Evolutionary conservation across 2,329 filamentous ascomycete species (phyloP).

Genomic region (Neofusicoccum sp.): DNA sequence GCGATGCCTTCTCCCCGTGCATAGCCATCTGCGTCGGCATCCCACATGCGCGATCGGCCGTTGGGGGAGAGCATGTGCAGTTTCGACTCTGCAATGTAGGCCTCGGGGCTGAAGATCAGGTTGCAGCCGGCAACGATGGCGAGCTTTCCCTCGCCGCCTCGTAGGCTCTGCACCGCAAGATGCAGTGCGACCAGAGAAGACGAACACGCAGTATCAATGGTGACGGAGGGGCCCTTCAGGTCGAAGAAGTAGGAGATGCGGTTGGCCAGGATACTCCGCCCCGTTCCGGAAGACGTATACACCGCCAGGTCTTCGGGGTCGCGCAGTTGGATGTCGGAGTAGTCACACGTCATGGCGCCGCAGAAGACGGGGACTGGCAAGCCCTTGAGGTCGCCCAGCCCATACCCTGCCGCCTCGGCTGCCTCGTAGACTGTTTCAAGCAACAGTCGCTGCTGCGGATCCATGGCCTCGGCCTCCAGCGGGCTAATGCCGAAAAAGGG

Average conservation of each 20-base stretch:
- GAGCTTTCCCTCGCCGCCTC: neutral
- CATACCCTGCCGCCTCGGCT: slow-evolving; percentile 23
- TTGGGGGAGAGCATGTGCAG: slow-evolving; percentile 33
- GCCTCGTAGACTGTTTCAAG: slow-evolving; percentile 29
- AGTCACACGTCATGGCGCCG: slow-evolving; percentile 23
- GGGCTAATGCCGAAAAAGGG: slow-evolving; percentile 35
- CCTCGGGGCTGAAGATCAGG: slow-evolving; percentile 5
- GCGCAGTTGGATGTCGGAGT: slow-evolving; percentile 22
- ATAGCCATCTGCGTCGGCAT: slow-evolving; percentile 21
- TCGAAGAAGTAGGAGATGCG: slow-evolving; percentile 35
- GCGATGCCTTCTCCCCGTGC: slow-evolving; percentile 48
- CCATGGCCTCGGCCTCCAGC: slow-evolving; percentile 31
- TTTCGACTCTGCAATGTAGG: slow-evolving; percentile 24
- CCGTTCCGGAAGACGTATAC: slow-evolving; percentile 26
- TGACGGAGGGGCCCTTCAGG: slow-evolving; percentile 31
- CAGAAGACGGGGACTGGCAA: slow-evolving; percentile 24
- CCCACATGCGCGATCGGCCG: slow-evolving; percentile 33
- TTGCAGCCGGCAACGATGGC: slow-evolving; percentile 6
- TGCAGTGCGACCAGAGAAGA: slow-evolving; percentile 27
- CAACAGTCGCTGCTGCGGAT: slow-evolving; percentile 29
- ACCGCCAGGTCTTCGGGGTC: slow-evolving; percentile 26
- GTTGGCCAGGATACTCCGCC: slow-evolving; percentile 29
- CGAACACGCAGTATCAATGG: slow-evolving; percentile 35
- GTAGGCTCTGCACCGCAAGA: slow-evolving; percentile 23
- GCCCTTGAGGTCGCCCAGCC: slow-evolving; percentile 22